Evolutionary conservation across 2,329 filamentous ascomycete genomes (phyloP).

Genomic region (Aspergillus fumigatiaffinis): DNA sequence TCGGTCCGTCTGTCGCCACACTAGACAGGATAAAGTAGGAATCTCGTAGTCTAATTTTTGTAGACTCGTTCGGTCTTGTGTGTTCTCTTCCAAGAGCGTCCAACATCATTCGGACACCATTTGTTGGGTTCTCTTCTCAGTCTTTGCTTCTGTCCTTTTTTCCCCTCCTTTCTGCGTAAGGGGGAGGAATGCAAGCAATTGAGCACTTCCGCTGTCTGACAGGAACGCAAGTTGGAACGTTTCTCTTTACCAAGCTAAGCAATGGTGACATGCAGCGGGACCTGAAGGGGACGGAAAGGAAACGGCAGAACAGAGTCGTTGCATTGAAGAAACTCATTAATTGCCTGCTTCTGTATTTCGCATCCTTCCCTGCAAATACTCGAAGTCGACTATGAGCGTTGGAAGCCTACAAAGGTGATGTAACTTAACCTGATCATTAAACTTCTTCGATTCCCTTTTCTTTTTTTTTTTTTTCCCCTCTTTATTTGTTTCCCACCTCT

Average conservation of each 20-base stretch:
- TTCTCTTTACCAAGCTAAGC: conserved; percentile 9
- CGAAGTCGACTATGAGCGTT: not conserved
- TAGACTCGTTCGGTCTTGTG: not conserved
- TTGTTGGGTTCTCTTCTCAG: no score
- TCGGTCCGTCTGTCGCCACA: not conserved
- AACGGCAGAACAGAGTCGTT: not conserved
- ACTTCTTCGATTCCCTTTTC: not conserved
- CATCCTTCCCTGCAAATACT: conserved; percentile 1
- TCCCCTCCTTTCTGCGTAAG: not conserved
- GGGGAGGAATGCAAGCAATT: not conserved
- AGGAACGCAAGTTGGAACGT: not conserved
- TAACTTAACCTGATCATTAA: not conserved
- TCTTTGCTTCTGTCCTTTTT: not conserved
- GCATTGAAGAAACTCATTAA: not conserved
- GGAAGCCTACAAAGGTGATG: not conserved
- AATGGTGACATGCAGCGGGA: not conserved
- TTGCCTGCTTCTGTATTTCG: not conserved
- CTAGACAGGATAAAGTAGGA: not conserved
- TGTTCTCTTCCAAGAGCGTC: not conserved
- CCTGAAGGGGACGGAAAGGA: not conserved
- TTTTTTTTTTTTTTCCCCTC: not conserved
- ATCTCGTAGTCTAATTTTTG: not conserved
- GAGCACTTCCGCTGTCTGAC: not conserved
- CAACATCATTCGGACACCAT: not conserved
- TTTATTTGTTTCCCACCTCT: not conserved